These are phyloP conservation scores for Pleodorina starrii DNA, from an alignment of 139 green algal species.

Conservation along the genomic window DNA sequence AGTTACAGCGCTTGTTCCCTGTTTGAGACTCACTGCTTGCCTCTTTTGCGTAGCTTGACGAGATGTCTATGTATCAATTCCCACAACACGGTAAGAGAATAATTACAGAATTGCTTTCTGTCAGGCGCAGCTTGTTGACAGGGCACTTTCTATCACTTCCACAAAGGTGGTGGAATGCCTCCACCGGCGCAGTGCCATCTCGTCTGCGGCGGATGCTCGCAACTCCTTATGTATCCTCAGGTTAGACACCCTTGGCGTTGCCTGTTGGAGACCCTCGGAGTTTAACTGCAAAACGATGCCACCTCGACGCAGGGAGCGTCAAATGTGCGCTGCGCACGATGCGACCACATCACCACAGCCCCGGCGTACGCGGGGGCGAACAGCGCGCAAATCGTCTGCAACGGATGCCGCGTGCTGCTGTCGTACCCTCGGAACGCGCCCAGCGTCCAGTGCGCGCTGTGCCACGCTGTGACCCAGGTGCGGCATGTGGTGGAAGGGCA, in stretches of 20 bases:
- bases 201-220: constrained; percentile 85
- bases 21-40: too few species aligned
- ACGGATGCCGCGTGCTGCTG: constrained; percentile 89
- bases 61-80: constrained; percentile 33
- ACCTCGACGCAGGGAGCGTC: constrained; percentile 83
- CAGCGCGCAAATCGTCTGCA: constrained; percentile 94
- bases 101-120: neutral
- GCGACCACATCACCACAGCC: constrained; percentile 85
- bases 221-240: constrained; percentile 88
- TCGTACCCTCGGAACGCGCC: constrained; percentile 92
- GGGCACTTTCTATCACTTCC: constrained; percentile 1
- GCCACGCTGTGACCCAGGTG: constrained; percentile 87
- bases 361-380: constrained; percentile 72
- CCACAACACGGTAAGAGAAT: neutral
- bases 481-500: neutral
- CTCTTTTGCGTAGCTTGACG: neutral
- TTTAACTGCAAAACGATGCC: neutral
- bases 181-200: constrained; percentile 75
- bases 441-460: constrained; percentile 95
- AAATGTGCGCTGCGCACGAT: constrained; percentile 93
- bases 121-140: neutral
- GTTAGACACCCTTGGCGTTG: constrained; percentile 4
- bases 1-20: too few species aligned
- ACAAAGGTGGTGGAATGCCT: neutral
- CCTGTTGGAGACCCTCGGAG: neutral